Evolutionary conservation across 495 filamentous ascomycete species (phyloP).

Genomic region (Aspergillus biplanus): DNA sequence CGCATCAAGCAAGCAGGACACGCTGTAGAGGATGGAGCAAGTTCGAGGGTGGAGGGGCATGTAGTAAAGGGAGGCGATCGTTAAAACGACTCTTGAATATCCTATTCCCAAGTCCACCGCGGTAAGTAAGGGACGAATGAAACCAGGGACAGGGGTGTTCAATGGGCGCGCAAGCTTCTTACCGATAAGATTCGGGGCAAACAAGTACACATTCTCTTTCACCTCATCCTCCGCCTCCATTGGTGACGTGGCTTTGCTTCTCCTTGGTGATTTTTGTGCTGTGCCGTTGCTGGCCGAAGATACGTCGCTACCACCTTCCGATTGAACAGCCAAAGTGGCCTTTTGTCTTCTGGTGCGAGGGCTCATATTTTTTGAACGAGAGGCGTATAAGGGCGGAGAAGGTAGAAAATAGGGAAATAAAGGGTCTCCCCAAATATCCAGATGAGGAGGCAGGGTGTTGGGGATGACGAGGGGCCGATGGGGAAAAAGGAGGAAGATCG

Average conservation of each 20-base stretch:
- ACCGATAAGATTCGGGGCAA: conserved; percentile 95
- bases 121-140: conserved; percentile 5
- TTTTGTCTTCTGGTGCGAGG: conserved; percentile 49
- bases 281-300: conserved; percentile 37
- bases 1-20: conserved; percentile 93
- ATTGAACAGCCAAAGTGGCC: conserved; percentile 39
- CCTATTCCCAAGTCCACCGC: conserved; percentile 52
- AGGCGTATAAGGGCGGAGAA: conserved; percentile 7
- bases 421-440: not conserved
- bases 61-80: conserved; percentile 92
- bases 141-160: not conserved
- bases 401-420: not conserved
- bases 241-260: conserved; percentile 26
- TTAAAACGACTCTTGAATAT: conserved; percentile 85
- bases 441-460: not conserved
- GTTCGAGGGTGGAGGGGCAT: conserved; percentile 97
- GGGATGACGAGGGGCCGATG: conserved; percentile 15
- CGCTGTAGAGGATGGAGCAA: conserved; percentile 85
- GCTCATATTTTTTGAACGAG: conserved; percentile 37
- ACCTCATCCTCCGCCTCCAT: conserved; percentile 34
- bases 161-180: conserved; percentile 37
- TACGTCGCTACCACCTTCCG: conserved; percentile 38
- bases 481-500: conserved; percentile 23
- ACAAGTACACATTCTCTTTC: conserved; percentile 92
- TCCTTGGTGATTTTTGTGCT: conserved; percentile 35